Percentiles rank a stretch among this genome's conserved stretches.
Conservation (phyloP, 768 basidiomycete genomes). For the Nidula microcarpa region DNA sequence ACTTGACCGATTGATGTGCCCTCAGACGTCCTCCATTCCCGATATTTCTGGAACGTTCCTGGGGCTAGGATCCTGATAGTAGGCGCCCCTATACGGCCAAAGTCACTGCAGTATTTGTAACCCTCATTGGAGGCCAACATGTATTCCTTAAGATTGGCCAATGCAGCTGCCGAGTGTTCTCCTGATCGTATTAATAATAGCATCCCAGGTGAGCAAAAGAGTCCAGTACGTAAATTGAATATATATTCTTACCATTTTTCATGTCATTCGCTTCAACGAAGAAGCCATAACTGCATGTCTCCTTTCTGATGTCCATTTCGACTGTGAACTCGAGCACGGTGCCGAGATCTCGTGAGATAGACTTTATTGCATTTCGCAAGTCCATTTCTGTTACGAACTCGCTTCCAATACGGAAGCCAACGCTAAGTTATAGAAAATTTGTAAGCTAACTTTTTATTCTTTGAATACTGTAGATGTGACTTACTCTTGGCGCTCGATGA, state of each 20-base stretch:
- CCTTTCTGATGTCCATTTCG: too few species aligned
- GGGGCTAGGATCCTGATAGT: slow-evolving; percentile 8
- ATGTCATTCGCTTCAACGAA: too few species aligned
- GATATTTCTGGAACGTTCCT: slow-evolving; percentile 10
- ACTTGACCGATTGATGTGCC: slow-evolving; percentile 6
- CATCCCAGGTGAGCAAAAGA: slow-evolving; percentile 5
- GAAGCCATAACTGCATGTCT: too few species aligned
- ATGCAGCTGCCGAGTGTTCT: neutral
- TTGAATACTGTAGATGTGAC: neutral
- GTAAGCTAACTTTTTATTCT: neutral
- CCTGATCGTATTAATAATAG: neutral
- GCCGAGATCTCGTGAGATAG: too few species aligned
- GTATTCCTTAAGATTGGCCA: slow-evolving; percentile 2
- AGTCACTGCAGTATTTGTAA: slow-evolving; percentile 1
- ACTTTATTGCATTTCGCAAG: too few species aligned
- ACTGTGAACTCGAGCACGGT: too few species aligned
- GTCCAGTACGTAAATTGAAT: too few species aligned
- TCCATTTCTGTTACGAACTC: neutral
- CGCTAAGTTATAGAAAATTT: slow-evolving; percentile 1
- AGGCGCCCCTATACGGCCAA: neutral
- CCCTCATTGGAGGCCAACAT: slow-evolving; percentile 7
- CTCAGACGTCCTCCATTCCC: slow-evolving; percentile 7
- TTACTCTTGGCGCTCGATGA: slow-evolving; percentile 6
- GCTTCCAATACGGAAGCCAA: slow-evolving; percentile 3
- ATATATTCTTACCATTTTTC: too few species aligned